A percentile compares a stretch with the other conserved stretches of the same genome.
Evolutionary conservation across 306 rosid species (phyloP).

Genomic region (Hippophae rhamnoides): DNA sequence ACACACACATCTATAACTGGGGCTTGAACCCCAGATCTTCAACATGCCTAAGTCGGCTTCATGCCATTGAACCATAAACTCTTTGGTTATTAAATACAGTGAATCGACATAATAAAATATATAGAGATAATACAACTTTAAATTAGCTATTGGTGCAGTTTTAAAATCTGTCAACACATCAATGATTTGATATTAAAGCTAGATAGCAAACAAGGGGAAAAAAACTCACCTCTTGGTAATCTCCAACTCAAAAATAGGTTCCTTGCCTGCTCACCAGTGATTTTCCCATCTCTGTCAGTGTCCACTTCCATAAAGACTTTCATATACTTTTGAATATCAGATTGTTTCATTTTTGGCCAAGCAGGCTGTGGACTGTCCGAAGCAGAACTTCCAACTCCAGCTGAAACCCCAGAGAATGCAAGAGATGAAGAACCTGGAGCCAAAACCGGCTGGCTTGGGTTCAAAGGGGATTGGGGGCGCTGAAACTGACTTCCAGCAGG

Average conservation of each 20-base stretch:
- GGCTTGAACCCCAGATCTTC: no score
- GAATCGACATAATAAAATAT: no score
- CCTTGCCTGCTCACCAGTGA: constrained; percentile 94
- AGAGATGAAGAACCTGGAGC: constrained; percentile 46
- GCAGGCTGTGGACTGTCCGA: constrained; percentile 48
- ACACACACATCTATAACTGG: no score
- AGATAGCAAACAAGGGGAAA: background rate
- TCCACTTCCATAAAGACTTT: constrained; percentile 92
- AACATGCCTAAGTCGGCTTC: no score
- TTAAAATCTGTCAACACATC: background rate
- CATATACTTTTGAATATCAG: constrained; percentile 81
- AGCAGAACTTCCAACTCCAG: constrained; percentile 43
- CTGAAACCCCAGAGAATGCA: constrained; percentile 44
- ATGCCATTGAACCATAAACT: no score
- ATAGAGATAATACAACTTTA: no score
- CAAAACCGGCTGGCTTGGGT: constrained; percentile 43
- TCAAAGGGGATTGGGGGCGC: constrained; percentile 37
- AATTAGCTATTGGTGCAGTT: no score
- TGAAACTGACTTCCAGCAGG: constrained; percentile 42
- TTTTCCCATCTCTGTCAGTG: constrained; percentile 84
- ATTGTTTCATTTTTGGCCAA: constrained; percentile 96
- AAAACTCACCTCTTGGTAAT: constrained; percentile 72
- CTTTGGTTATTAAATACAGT: no score
- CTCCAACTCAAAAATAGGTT: constrained; percentile 94
- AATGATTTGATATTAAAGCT: background rate